phyloP scores from a whole-genome alignment of 2,329 filamentous ascomycete genomes.

The Microdochium trichocladiopsis region DNA sequence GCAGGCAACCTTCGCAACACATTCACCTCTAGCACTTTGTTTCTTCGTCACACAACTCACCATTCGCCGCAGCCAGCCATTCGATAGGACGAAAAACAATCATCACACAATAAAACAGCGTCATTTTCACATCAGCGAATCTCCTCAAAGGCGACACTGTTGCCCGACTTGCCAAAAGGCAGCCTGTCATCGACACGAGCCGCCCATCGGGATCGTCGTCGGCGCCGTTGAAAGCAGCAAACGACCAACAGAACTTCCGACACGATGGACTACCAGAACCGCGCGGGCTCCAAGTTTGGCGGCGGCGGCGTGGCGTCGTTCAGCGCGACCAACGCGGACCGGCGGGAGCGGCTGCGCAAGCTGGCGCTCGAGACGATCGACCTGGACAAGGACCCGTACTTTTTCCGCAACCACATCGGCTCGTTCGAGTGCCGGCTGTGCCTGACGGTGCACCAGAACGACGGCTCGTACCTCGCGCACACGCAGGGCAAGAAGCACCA shows the following conservation, averaged over 20 bases:
- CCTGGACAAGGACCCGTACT: slow-evolving; percentile 98
- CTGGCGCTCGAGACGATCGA: slow-evolving; percentile 98
- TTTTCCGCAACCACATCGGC: slow-evolving; percentile 99
- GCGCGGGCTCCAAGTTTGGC: slow-evolving; percentile 94
- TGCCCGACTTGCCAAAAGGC: background rate
- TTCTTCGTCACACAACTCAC: too few relatives aligned
- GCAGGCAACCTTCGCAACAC: too few relatives aligned
- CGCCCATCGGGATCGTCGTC: too few relatives aligned
- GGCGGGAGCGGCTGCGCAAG: slow-evolving; percentile 93
- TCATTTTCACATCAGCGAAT: too few relatives aligned
- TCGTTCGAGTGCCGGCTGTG: slow-evolving; percentile 97
- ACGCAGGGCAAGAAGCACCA: slow-evolving; percentile 99
- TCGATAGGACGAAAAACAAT: too few relatives aligned
- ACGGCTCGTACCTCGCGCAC: slow-evolving; percentile 96
- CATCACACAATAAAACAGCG: too few relatives aligned
- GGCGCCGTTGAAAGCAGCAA: too few relatives aligned
- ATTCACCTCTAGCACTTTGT: background rate
- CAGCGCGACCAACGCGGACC: slow-evolving; percentile 91
- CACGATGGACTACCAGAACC: slow-evolving; percentile 73
- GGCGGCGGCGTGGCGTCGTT: slow-evolving; percentile 93
- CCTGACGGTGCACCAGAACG: slow-evolving; percentile 96
- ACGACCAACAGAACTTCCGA: too few relatives aligned
- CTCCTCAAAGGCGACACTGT: too few relatives aligned
- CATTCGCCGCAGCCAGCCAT: too few relatives aligned
- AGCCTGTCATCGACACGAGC: background rate